Evolutionary conservation across 495 filamentous ascomycete genomes (phyloP).

Genomic region (Sabuloglossum arenarium): DNA sequence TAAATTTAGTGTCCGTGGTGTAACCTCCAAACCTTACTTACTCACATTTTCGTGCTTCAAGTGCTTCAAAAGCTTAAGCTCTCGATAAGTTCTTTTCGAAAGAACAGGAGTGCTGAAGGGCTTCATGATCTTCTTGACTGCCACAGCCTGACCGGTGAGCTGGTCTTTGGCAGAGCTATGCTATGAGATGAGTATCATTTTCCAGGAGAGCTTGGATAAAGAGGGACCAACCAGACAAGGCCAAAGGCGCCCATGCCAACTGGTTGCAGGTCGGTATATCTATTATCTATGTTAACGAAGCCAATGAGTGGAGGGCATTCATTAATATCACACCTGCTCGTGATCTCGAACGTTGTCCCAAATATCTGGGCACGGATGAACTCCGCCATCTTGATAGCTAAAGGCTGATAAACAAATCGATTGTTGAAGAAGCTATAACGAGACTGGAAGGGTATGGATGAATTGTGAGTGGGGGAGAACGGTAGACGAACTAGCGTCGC

Average conservation of each 20-base stretch:
- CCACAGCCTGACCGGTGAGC: conserved; percentile 85
- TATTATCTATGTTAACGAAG: conserved; percentile 15
- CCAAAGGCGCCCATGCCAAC: conserved; percentile 99
- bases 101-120: conserved; percentile 96
- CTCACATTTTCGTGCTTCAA: conserved; percentile 88
- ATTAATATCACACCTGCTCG: conserved; percentile 51
- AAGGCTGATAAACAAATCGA: neutral
- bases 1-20: conserved; percentile 4
- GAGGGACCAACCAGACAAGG: conserved; percentile 63
- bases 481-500: neutral
- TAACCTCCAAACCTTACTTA: neutral
- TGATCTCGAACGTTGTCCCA: conserved; percentile 98
- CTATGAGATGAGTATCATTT: neutral
- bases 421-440: neutral
- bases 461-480: neutral
- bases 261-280: conserved; percentile 93
- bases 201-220: neutral
- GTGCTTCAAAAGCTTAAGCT: conserved; percentile 94
- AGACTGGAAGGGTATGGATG: neutral
- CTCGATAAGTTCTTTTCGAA: conserved; percentile 91
- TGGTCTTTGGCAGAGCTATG: conserved; percentile 86
- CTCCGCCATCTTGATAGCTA: conserved; percentile 59
- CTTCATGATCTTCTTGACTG: conserved; percentile 99
- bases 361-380: conserved; percentile 99
- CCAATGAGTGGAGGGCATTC: neutral